Base-by-base conservation (phyloP, 2,329 filamentous ascomycete genomes). In the Sclerotinia borealis region DNA sequence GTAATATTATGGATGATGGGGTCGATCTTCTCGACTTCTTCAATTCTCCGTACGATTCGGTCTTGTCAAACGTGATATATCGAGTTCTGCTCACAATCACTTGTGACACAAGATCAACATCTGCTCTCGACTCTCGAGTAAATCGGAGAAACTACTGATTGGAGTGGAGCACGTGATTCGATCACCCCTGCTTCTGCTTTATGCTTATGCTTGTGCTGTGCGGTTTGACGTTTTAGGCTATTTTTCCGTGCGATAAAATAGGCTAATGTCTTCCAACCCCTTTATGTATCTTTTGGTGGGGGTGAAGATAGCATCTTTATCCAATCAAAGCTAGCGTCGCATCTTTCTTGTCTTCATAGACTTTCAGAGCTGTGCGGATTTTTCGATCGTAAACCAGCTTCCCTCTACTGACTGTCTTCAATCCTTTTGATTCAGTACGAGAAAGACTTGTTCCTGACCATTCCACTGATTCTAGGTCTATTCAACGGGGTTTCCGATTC, bases 251-350 rank as follows among this genome's bases (percentile, higher is more conserved):
- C 36, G 27, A 29, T 43, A 13, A 6, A 61, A 54, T 41, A 41
- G 19, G 58, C 58, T 60, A 60, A 60, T 29, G 47, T 37, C 58
- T 39, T 50, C 25, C 36, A 52, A 54, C 58, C 58, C 58, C 58
- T 61, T 61, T 61, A 61, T 61, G 58, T 47, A 61, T 39, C 58
- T 19, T 31, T 13, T 52, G 47, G 58, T 61, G 58, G 58, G 47
- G 36, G 58, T 52, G 27, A 41, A 31, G 34, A 41, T 60, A 31
- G 45, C 25, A 60, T 37, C 47, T 39, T 41, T 22, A 22, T 19
- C 45, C 37, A 31, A 25, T 29, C 43, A 39, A 8, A 47, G 36
- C 43, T 61, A 61, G 58, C 58, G 58, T 61, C 47, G 37, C 29
- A 49, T 31, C 8, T 29, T 9, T 15, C 34, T 27, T n/a, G 25